Base-by-base conservation (phyloP, 148 eudicot genomes). In the Suaeda aralocaspica region DNA sequence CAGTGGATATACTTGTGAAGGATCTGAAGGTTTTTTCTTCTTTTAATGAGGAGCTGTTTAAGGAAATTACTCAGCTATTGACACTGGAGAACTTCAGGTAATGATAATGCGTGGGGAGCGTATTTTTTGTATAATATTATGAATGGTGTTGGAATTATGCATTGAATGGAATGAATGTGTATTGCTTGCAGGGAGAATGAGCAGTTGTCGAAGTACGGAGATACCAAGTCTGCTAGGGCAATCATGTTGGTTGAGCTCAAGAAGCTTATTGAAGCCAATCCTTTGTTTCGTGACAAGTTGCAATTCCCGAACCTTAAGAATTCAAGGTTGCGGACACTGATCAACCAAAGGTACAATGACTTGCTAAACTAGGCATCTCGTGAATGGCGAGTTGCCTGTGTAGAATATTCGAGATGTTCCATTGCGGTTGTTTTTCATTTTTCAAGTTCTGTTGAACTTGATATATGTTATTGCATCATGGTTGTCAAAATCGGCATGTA, bases 261-360 rank as follows among this genome's bases (percentile, higher is more conserved):
- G 84, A 79, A 80, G 78, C 81, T 91, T 18, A 91, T 91, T 63
- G 90, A 89, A 78, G 92, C 94, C 53, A 91, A 87, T 76, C 97
- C 97, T 11, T 76, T 83, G 72, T 87, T 91, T 67, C 88, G 87
- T 59, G 97, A 86, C 71, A 89, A 82, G 66, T 68, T 87, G 69
- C 82, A 82, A 72, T 85, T 91, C 75, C 97, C 97, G 0, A 83
- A 76, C 79, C 77, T 91, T 4, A 84, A 82, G 50, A 85, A 84
- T 76, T 87, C 97, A 9, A 84, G 95, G 73, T 63, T 91, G 57
- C 82, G 90, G 29, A 86, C 90, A 21, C 81, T 91, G 57, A 84
- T 91, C 45, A 89, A 91, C 62, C 97, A 91, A 69, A 89, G 97
- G 97, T 91, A 77, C 18, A 45, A 64, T 21, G 14, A 50, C 39